Base-by-base conservation (phyloP, 352 stramenopile genomes). In the Phytophthora megakarya region DNA sequence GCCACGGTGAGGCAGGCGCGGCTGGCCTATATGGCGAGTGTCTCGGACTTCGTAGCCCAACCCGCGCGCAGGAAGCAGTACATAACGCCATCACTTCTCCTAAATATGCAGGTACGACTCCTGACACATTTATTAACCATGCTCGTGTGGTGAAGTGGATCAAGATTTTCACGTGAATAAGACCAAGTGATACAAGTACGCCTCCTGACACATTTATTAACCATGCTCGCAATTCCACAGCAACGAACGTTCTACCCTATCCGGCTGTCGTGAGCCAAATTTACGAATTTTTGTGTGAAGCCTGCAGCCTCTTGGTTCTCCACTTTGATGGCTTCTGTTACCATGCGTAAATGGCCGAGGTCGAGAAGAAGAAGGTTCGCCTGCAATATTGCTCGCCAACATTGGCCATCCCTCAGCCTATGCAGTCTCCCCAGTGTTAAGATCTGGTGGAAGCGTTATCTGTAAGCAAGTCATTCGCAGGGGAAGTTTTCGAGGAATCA, bases 41-140 rank as follows among this genome's bases (percentile, higher is more conserved):
- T n/a, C n/a, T n/a, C n/a, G n/a, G n/a, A n/a, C n/a, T n/a, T n/a
- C n/a, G n/a, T n/a, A n/a, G n/a, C n/a, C n/a, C n/a, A n/a, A n/a
- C n/a, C n/a, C n/a, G n/a, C n/a, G n/a, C n/a, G n/a, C n/a, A n/a
- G n/a, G n/a, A n/a, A n/a, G n/a, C n/a, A n/a, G n/a, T n/a, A n/a
- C n/a, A n/a, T n/a, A n/a, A n/a, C n/a, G n/a, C n/a, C n/a, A n/a
- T n/a, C n/a, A n/a, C n/a, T n/a, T n/a, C n/a, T n/a, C n/a, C n/a
- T n/a, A n/a, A n/a, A n/a, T n/a, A 42, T 19, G 38, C 39, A 49
- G 50, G 50, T 48, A 49, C 39, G 37, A 16, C 39, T 25, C 7
- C 25, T 16, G 50, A 49, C 30, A 15, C 21, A 8, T 58, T 48
- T 42, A 49, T 59, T 37, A 25, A 59, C 50, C 26, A 59, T 49